Conservation (phyloP, 2,329 filamentous ascomycete species). For the Grosmannia huntii region DNA sequence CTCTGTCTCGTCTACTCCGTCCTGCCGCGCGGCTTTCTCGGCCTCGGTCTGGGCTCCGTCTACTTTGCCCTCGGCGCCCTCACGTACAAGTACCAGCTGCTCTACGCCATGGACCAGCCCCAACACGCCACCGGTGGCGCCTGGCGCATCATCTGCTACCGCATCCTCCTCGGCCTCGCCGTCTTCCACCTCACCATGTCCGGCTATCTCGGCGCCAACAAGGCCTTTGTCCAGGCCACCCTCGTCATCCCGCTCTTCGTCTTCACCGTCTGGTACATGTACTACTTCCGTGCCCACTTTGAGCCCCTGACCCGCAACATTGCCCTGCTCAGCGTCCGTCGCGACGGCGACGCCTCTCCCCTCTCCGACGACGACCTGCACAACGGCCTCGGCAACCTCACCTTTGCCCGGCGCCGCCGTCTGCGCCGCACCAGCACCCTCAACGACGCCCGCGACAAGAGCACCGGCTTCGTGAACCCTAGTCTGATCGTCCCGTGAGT, state of each 20-base stretch:
- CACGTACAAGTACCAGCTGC: constrained; percentile 90
- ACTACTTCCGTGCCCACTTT: constrained; percentile 69
- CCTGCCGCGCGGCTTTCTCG: constrained; percentile 63
- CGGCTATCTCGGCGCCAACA: constrained; percentile 64
- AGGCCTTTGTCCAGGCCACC: constrained; percentile 59
- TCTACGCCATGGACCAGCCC: constrained; percentile 97
- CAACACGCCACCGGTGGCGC: constrained; percentile 87
- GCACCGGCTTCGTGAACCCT: constrained; percentile 62
- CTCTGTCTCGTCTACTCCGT: constrained; percentile 93
- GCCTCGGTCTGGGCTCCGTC: constrained; percentile 68
- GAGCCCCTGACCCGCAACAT: constrained; percentile 88
- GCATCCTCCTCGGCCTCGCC: constrained; percentile 71
- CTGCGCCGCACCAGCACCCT: constrained; percentile 48
- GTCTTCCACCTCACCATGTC: constrained; percentile 89
- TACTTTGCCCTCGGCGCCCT: constrained; percentile 80
- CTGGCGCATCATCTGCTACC: constrained; percentile 94
- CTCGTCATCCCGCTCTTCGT: constrained; percentile 65
- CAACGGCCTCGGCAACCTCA: constrained; percentile 24
- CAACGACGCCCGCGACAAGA: constrained; percentile 60
- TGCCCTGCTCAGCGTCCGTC: constrained; percentile 71
- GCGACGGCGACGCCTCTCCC: constrained; percentile 39
- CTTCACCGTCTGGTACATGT: constrained; percentile 79
- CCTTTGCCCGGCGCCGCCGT: constrained; percentile 12
- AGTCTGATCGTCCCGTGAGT: constrained; percentile 56
- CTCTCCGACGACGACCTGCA: constrained; percentile 25